These are phyloP conservation scores for Vanrija pseudolonga DNA, from an alignment of 1,284 basidiomycete species.

Conservation along the genomic window DNA sequence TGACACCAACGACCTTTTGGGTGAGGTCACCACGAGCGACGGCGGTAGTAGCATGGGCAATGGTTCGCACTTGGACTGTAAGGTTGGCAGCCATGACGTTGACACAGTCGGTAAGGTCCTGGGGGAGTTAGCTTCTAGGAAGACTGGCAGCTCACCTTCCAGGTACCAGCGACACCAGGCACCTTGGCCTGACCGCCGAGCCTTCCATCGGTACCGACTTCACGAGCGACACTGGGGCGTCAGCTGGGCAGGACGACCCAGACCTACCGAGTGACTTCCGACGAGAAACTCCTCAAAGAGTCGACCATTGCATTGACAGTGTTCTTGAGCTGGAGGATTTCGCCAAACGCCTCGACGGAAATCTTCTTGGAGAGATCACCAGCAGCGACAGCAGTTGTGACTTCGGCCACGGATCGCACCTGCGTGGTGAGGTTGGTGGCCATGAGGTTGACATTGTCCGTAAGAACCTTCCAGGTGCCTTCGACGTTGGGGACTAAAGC, in stretches of 20 bases:
- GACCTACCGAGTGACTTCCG: constrained; percentile 61
- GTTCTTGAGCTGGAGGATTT: constrained; percentile 84
- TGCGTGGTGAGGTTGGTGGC: constrained; percentile 81
- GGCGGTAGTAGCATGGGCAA: constrained; percentile 91
- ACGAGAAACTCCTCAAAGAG: constrained; percentile 54
- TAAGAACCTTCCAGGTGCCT: constrained; percentile 90
- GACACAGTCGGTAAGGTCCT: constrained; percentile 87
- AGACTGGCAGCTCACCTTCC: constrained; percentile 55
- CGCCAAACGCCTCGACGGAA: constrained; percentile 92
- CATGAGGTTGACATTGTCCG: constrained; percentile 82
- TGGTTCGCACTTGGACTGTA: constrained; percentile 91
- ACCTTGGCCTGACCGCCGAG: constrained; percentile 90
- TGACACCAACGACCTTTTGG: constrained; percentile 86
- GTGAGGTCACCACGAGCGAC: constrained; percentile 92
- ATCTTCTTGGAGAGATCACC: constrained; percentile 88
- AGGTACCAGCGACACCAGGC: constrained; percentile 81
- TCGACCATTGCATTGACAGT: constrained; percentile 49
- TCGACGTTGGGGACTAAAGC: constrained; percentile 81
- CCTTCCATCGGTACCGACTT: constrained; percentile 92
- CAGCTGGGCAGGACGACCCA: background rate
- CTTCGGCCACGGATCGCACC: constrained; percentile 92
- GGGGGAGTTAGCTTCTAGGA: too few relatives aligned
- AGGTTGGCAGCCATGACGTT: constrained; percentile 65
- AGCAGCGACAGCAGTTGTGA: constrained; percentile 94
- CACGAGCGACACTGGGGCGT: constrained; percentile 63